Base-by-base conservation (phyloP, 345 rosid genomes). In the Euphorbia tirucalli region DNA sequence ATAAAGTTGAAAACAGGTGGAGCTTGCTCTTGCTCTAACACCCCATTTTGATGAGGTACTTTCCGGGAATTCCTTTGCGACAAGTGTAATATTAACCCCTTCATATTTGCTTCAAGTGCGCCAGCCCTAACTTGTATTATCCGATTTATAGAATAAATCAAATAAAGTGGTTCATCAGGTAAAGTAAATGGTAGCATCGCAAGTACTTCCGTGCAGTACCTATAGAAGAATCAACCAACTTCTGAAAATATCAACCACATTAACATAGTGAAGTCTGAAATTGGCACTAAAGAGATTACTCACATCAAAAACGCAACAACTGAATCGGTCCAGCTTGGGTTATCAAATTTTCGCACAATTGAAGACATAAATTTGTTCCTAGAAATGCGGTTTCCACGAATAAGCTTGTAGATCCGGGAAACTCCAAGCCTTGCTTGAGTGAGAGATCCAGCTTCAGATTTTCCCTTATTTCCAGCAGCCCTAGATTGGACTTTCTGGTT, bases 111-210 rank as follows among this genome's bases (percentile, higher is more conserved):
- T 86, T 96, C 98, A 37, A 93, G 76, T 65, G 94, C 88, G 54
- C 98, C 99, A 55, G 93, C 93, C 73, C 99, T 87, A 61, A 93
- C 94, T 85, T 93, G 99, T 71, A 91, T 82, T 64, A 96, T 82
- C 83, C 99, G 90, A 83, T 96, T 96, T 79, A 96, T 91, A 28
- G 94, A 57, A 73, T 93, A 93, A 59, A 96, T 82, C 81, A 96
- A 82, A 87, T 96, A 91, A 71, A 96, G 97, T 2, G 99, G 99
- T 74, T 96, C 99, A 82, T 96, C 99, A n/a, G 96, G 98, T 43
- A 81, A 65, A 66, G 99, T 85, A 79, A 96, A 96, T 32, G 98
- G 99, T 70, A 96, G 87, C 69, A 85, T 81, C 63, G 97, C 98
- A 81, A 96, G 98, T 65, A 92, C 86, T 79, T 96, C 99, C 41